Evolutionary conservation across 2,329 filamentous ascomycete genomes (phyloP), one percentile per base, ranked within the genome.

Genomic region (Metarhizium rileyi): DNA sequence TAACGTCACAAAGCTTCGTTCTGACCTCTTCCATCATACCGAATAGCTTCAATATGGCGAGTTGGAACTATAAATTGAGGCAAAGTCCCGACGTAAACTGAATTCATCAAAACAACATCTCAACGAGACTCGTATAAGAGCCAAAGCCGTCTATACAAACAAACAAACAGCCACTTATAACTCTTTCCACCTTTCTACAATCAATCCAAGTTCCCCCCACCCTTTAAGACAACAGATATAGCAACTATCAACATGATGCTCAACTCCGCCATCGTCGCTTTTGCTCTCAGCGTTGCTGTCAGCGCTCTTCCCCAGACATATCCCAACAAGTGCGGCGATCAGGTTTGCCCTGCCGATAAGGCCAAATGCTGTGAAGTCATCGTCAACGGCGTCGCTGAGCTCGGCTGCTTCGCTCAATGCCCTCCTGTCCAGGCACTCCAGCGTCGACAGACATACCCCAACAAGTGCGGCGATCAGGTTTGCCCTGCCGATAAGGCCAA

Each of bases 221-320:
- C 6, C 8, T 33, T 33, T 26, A 46, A 25, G n/a, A 46, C 23
- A 44, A 38, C 46, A 26, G 9, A 14, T 33, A 33, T n/a, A 38
- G 20, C 35, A 18, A 16, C 20, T 2, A 44, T 46, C 47, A 52
- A 35, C 47, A 52, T 52, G 50, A 18, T 46, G 33, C 40, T 49
- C 47, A 49, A 49, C 46, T 43, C 47, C 35, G 36, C 50, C 42
- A 30, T 46, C 35, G 40, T 52, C 47, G 36, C 47, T 36, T 41
- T 52, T 46, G 50, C 50, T 44, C 33, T 49, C 35, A 46, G 42
- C 47, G 50, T 22, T 44, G 43, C 44, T 43, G 47, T 42, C 35
- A 43, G 23, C 50, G 46, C 50, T 12, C 14, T 46, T 38, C 50
- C 50, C 42, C 33, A 47, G 36, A 12, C 47, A 43, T 52, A 52